These are phyloP conservation scores for Flaveria brownii DNA, from an alignment of 129 eudicot species.

Conservation along the genomic window DNA sequence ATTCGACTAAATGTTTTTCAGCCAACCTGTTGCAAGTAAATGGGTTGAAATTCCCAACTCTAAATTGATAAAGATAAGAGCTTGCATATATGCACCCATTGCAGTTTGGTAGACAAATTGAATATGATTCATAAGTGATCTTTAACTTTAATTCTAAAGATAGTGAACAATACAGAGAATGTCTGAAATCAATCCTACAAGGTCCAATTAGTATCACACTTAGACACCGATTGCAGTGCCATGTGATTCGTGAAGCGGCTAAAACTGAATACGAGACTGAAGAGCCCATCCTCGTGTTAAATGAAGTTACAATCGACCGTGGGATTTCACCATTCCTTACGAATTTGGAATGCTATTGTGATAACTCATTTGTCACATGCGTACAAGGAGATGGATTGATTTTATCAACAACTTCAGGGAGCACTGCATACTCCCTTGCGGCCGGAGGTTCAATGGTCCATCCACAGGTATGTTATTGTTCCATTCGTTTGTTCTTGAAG, in stretches of 20 bases:
- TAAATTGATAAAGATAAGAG: neutral
- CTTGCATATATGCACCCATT: neutral
- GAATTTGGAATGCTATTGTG: constrained; percentile 93
- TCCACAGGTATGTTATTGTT: constrained; percentile 69
- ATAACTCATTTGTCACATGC: constrained; percentile 75
- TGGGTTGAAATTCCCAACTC: neutral
- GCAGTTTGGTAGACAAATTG: neutral
- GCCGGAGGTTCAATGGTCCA: constrained; percentile 99
- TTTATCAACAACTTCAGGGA: constrained; percentile 92
- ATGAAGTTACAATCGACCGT: constrained; percentile 96
- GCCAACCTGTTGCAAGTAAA: neutral
- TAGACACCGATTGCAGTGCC: constrained; percentile 88
- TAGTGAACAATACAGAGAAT: constrained; percentile 79
- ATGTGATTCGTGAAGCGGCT: constrained; percentile 73
- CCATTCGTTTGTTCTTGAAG: constrained; percentile 5
- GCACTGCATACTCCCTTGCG: constrained; percentile 97
- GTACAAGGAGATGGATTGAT: constrained; percentile 98
- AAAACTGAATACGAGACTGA: constrained; percentile 67
- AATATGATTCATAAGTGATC: constrained; percentile 28
- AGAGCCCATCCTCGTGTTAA: constrained; percentile 78
- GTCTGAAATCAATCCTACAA: constrained; percentile 61
- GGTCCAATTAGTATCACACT: constrained; percentile 91
- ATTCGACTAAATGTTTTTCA: neutral
- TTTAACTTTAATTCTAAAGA: constrained; percentile 54
- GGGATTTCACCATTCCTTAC: constrained; percentile 96